Conservation (phyloP, 805 yeast species). For the Sporopachydermia lactativora region DNA sequence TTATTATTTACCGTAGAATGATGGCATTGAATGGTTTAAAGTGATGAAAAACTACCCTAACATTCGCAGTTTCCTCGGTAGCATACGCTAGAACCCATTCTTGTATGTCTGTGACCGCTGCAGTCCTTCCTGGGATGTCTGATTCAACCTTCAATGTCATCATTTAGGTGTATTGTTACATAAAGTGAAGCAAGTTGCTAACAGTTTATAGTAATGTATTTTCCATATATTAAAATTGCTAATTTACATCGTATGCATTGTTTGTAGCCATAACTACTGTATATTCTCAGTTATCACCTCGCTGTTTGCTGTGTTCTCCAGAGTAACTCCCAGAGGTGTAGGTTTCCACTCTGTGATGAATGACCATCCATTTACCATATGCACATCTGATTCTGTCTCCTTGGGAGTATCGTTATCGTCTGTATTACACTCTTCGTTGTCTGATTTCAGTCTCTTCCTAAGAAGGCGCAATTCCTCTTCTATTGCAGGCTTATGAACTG, state of each 20-base stretch:
- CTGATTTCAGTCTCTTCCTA: background rate
- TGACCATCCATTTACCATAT: background rate
- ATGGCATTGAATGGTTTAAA: slow-evolving; percentile 6
- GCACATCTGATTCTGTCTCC: background rate
- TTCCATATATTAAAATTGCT: too few relatives aligned
- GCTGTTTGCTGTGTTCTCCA: slow-evolving; percentile 30
- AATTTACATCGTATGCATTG: too few relatives aligned
- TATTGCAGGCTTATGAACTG: too few relatives aligned
- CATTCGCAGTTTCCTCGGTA: slow-evolving; percentile 33
- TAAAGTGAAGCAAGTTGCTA: too few relatives aligned
- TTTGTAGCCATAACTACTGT: too few relatives aligned
- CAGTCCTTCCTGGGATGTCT: slow-evolving; percentile 29
- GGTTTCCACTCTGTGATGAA: background rate
- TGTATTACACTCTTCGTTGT: background rate
- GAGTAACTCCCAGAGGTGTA: slow-evolving; percentile 8
- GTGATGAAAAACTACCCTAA: slow-evolving; percentile 22
- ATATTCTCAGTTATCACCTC: slow-evolving; percentile 27
- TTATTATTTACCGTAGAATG: slow-evolving; percentile 4
- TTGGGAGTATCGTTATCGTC: background rate
- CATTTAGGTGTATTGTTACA: too few relatives aligned
- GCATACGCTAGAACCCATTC: slow-evolving; percentile 24
- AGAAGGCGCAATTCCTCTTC: background rate
- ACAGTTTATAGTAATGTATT: too few relatives aligned
- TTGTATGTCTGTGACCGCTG: slow-evolving; percentile 26
- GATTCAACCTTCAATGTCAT: too few relatives aligned